These are phyloP conservation scores for Umbelopsis vinacea DNA, from an alignment of 192 early-diverging fungal genomes.

Conservation along the genomic window DNA sequence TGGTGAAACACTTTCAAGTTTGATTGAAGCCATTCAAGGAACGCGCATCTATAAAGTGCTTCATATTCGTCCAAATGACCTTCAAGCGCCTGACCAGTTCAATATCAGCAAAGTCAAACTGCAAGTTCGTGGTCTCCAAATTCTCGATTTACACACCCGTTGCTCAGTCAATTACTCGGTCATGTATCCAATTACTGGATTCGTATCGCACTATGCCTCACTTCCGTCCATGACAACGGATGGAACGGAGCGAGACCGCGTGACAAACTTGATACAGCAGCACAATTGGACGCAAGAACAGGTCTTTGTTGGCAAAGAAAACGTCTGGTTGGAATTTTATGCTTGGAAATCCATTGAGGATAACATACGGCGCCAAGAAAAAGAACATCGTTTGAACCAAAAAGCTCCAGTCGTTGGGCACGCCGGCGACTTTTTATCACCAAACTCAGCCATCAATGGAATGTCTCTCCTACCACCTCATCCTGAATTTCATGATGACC, in stretches of 20 bases:
- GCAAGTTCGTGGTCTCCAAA: constrained; percentile 68
- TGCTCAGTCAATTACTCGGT: constrained; percentile 68
- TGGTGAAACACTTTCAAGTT: constrained; percentile 66
- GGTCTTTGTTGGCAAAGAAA: constrained; percentile 47
- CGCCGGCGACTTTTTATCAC: neutral
- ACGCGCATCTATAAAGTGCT: constrained; percentile 80
- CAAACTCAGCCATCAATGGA: neutral
- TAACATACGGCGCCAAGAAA: constrained; percentile 59
- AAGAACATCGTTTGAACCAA: constrained; percentile 51
- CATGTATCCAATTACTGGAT: constrained; percentile 68
- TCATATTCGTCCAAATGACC: constrained; percentile 74
- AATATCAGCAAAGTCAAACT: constrained; percentile 63
- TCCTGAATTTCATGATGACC: constrained; percentile 27
- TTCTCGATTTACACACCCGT: constrained; percentile 68
- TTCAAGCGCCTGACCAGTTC: constrained; percentile 46
- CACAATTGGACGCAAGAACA: constrained; percentile 42
- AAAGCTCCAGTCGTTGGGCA: constrained; percentile 26
- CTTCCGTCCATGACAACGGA: constrained; percentile 31
- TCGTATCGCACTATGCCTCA: constrained; percentile 68
- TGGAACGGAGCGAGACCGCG: constrained; percentile 9
- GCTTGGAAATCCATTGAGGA: constrained; percentile 70
- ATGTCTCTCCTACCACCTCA: neutral
- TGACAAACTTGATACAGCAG: constrained; percentile 28
- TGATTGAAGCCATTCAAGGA: constrained; percentile 71
- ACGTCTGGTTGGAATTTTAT: constrained; percentile 63